Evolutionary conservation across 2,329 filamentous ascomycete genomes (phyloP), one percentile per base, ranked within the genome.

Genomic region (Cadophora malorum): DNA sequence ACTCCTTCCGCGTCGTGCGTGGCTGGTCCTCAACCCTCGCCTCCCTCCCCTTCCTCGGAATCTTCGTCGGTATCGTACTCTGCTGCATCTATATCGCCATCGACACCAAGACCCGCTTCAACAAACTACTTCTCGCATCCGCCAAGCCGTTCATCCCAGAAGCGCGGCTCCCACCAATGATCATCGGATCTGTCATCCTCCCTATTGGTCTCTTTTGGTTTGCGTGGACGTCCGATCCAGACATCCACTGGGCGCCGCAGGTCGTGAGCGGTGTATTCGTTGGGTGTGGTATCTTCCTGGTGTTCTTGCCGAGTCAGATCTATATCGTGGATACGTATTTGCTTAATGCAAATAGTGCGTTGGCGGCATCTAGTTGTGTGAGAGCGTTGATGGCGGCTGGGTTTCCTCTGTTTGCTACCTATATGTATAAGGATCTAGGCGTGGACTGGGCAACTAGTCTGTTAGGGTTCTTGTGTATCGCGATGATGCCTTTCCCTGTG

Each of bases 151-250:
- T 78, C 31, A 72, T 80, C 23, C 82, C 82, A 0, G 83, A 85
- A 72, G 80, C 81, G 41, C 79, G 83, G 1, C 77, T 85, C 0
- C 78, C 80, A 4, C 81, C 82, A 0, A 83, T 84, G 78, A 83
- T 86, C 25, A 71, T 82, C 1, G 83, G 80, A 6, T 75, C 80
- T 5, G 66, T 82, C 0, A 70, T 85, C 3, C 75, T 83, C 0
- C 80, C 82, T 1, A 76, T 79, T 9, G 81, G 83, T 0, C 75
- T 86, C 28, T 84, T 86, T 70, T 84, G 82, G 83, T 86, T 86
- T 68, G 82, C 80, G 0, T 86, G 83, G 83, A 84, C 83, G 0
- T 78, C 75, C 12, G 76, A 71, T 25, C 78, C 76, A 9, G 66
- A 76, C 33, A 80, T 81, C 60, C 76, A 74, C 2, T 81, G 79